Evolutionary conservation across 352 stramenopile genomes (phyloP).

Genomic region (Phytophthora cajani): DNA sequence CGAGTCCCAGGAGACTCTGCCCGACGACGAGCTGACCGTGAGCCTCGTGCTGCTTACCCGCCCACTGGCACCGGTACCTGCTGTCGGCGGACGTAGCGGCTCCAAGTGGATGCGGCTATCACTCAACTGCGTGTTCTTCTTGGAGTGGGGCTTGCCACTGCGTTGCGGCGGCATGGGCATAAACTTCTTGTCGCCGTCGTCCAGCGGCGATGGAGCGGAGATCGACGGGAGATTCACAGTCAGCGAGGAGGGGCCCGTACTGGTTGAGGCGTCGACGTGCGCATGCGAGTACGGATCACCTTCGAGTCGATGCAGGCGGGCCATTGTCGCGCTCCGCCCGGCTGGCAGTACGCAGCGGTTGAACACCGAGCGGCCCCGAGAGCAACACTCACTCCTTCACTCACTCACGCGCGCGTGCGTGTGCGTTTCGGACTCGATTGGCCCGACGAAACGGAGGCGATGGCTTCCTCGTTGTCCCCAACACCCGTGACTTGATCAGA

Average conservation of each 20-base stretch:
- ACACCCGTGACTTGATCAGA: conserved; percentile 16
- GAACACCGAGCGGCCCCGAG: conserved; percentile 3
- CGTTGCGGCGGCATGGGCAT: conserved; percentile 67
- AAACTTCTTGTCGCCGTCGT: conserved; percentile 36
- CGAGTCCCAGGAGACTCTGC: conserved; percentile 49
- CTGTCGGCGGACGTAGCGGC: conserved; percentile 56
- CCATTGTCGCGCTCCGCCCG: conserved; percentile 20
- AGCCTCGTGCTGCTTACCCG: conserved; percentile 30
- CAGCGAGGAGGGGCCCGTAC: conserved; percentile 7
- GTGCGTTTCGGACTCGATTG: conserved; percentile 26
- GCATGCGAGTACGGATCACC: conserved; percentile 5
- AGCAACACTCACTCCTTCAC: conserved; percentile 3
- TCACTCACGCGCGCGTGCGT: neutral
- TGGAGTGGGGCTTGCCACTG: conserved; percentile 46
- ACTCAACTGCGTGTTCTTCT: conserved; percentile 58
- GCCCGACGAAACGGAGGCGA: conserved; percentile 30
- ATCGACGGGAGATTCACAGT: conserved; percentile 64
- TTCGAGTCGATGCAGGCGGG: conserved; percentile 26
- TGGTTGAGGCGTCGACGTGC: conserved; percentile 6
- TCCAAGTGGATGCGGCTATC: conserved; percentile 73
- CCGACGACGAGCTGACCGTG: conserved; percentile 49
- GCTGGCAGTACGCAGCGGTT: conserved; percentile 12
- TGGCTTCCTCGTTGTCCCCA: conserved; percentile 17
- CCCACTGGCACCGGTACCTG: conserved; percentile 4
- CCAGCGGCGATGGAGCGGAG: conserved; percentile 32